Conservation (phyloP, 2,329 filamentous ascomycete species). For the Neopestalotiopsis clavispora region DNA sequence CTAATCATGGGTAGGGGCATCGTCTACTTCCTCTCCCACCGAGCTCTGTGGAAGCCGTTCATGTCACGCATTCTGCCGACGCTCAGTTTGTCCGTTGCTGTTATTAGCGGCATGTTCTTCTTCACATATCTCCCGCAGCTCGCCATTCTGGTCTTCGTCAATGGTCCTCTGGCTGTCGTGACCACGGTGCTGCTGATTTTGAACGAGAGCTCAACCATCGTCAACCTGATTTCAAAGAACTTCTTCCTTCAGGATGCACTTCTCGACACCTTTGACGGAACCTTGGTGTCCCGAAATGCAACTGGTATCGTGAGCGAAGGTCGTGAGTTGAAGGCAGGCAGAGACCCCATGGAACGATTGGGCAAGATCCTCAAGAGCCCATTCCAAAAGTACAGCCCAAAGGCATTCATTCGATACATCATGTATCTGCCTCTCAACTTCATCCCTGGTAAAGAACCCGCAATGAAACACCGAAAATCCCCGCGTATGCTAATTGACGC, state of each 20-base stretch:
- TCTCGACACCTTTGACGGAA: slow-evolving; percentile 87
- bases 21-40: slow-evolving; percentile 61
- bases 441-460: slow-evolving; percentile 64
- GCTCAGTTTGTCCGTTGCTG: slow-evolving; percentile 70
- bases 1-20: slow-evolving; percentile 49
- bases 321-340: slow-evolving; percentile 70
- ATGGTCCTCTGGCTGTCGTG: slow-evolving; percentile 79
- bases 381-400: slow-evolving; percentile 61
- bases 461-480: neutral
- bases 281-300: slow-evolving; percentile 56
- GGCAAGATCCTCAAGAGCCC: slow-evolving; percentile 63
- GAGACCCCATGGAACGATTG: slow-evolving; percentile 60
- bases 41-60: slow-evolving; percentile 63
- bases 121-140: slow-evolving; percentile 88
- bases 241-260: slow-evolving; percentile 84
- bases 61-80: slow-evolving; percentile 62
- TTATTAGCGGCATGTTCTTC: slow-evolving; percentile 83
- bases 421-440: slow-evolving; percentile 93
- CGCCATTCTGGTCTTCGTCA: slow-evolving; percentile 81
- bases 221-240: slow-evolving; percentile 63
- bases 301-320: slow-evolving; percentile 73
- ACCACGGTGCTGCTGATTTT: slow-evolving; percentile 73
- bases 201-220: slow-evolving; percentile 64
- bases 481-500: neutral
- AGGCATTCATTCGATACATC: slow-evolving; percentile 75